phyloP scores from a whole-genome alignment of 139 green algal species.

The Micractinium conductrix region DNA sequence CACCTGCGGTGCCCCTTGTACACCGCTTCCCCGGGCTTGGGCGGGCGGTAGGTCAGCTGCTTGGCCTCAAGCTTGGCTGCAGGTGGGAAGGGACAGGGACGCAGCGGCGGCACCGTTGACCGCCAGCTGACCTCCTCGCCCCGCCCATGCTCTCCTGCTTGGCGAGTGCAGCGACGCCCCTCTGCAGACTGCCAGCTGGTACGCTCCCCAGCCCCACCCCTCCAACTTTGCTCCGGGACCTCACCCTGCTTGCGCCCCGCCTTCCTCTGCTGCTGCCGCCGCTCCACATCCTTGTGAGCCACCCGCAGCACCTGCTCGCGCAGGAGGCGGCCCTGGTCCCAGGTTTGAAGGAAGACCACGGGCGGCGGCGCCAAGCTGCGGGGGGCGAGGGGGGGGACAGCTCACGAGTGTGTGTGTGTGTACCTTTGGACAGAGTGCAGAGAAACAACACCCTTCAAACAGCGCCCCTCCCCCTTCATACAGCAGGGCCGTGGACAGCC shows the following conservation, averaged over 20 bases:
- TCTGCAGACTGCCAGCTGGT: no score
- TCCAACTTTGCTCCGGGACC: no score
- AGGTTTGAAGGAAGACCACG: slow-evolving; percentile 56
- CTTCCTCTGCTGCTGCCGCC: slow-evolving; percentile 48
- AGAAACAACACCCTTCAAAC: no score
- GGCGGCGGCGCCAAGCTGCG: not conserved
- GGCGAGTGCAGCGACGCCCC: no score
- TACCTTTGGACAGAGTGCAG: no score
- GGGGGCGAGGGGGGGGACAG: not conserved
- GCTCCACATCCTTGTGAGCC: slow-evolving; percentile 48
- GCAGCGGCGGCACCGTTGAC: not conserved
- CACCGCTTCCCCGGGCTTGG: slow-evolving; percentile 58
- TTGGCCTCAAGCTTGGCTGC: slow-evolving; percentile 16
- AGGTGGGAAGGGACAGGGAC: not conserved
- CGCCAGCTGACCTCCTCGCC: no score
- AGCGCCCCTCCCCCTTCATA: no score
- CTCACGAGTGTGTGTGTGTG: no score
- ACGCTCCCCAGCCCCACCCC: no score
- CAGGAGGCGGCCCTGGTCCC: slow-evolving; percentile 44
- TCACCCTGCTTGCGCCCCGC: slow-evolving; percentile 20
- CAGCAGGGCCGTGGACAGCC: no score
- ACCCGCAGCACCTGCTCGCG: slow-evolving; percentile 53
- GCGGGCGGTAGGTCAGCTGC: slow-evolving; percentile 16
- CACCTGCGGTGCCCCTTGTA: slow-evolving; percentile 81
- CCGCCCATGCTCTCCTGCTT: no score